Base-by-base conservation (phyloP, 768 basidiomycete species). In the Mycena amicta region DNA sequence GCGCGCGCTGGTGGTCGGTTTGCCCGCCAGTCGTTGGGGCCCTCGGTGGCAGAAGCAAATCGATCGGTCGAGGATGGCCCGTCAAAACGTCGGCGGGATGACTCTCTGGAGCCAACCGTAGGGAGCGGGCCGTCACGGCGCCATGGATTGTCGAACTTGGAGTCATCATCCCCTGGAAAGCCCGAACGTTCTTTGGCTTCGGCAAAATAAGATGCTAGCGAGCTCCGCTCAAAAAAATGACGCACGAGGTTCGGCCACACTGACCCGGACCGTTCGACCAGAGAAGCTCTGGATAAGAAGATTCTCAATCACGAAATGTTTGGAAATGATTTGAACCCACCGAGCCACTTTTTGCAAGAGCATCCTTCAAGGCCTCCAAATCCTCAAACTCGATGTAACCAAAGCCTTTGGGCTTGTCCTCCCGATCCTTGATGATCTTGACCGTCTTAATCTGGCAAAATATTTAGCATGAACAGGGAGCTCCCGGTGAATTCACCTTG, bases 381-480 rank as follows among this genome's bases (percentile, higher is more conserved):
- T 88, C 89, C n/a, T 81, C 83, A 68, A 98, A 98, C 71, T 99
- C 97, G 57, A 98, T 86, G 71, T 99, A 98, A 30, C 96, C 97
- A 75, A 98, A 98, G 1, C 97, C 97, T 73, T 98, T 98, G 20
- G 95, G 93, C 71, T 93, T 94, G 50, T 95, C 95, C 53, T 95
- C 95, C 57, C 86, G 83, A 66, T 95, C 95, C 70, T 83, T 89
- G 73, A 98, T 96, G 60, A 98, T 91, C 78, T 98, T 95, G 62
- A 93, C 83, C 20, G 88, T 87, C 70, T 90, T 90, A 61, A 87
- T 81, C 90, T 93, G 67, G 22, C 26, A 53, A 52, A 52, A 31
- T 26, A 30, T 50, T 39, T 28, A 22, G 41, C 28, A 28, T 18
- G 12, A 30, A 2, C 40, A 23, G 49, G 47, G 46, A 57, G n/a